These are phyloP conservation scores for Candida ipomoeae DNA, from an alignment of 805 yeast genomes.

Conservation along the genomic window DNA sequence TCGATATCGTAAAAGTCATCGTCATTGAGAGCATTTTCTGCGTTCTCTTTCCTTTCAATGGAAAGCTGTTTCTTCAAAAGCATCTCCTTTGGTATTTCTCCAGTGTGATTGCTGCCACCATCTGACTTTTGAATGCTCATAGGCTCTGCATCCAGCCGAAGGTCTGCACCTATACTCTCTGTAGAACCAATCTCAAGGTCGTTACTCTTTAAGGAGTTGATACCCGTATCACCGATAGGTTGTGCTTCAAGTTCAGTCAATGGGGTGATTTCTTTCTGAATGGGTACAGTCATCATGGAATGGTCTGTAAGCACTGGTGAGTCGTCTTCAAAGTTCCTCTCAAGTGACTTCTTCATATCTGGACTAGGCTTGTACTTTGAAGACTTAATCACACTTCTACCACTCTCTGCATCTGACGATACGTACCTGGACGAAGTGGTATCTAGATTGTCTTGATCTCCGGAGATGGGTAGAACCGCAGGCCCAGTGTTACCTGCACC, in stretches of 20 bases:
- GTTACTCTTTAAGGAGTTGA: neutral
- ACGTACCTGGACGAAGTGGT: neutral
- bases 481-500: neutral
- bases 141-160: neutral
- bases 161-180: slow-evolving; percentile 1
- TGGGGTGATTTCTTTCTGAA: neutral
- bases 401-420: neutral
- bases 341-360: neutral
- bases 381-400: neutral
- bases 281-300: neutral
- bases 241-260: neutral
- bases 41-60: neutral
- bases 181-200: neutral
- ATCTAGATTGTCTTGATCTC: neutral
- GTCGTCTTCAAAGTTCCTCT: neutral
- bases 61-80: neutral
- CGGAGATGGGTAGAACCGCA: neutral
- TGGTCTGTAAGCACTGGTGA: neutral
- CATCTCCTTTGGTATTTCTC: neutral
- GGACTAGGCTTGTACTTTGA: neutral
- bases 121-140: neutral
- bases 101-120: neutral
- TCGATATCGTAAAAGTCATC: slow-evolving; percentile 37
- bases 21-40: slow-evolving; percentile 5
- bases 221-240: neutral